A percentile compares a stretch with the other conserved stretches of the same genome.
These are phyloP conservation scores for Sporothrix sp. DNA, from an alignment of 2,329 filamentous ascomycete species.

Conservation along the genomic window DNA sequence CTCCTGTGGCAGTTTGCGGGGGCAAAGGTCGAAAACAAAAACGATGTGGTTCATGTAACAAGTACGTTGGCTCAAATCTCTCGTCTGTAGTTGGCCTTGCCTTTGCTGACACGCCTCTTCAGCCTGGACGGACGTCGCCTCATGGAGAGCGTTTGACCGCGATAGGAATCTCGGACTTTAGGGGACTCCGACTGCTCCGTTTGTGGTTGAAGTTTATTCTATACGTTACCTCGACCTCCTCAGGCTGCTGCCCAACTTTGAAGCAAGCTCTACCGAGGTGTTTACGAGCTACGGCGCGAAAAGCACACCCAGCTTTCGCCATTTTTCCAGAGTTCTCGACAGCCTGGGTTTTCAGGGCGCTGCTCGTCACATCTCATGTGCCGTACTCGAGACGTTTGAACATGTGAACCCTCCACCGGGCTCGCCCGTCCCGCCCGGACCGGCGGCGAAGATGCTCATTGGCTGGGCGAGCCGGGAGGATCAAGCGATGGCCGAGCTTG, in stretches of 20 bases:
- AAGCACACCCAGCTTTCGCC: conserved; percentile 12
- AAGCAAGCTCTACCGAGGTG: conserved; percentile 19
- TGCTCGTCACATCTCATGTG: too few species aligned
- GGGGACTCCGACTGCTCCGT: too few species aligned
- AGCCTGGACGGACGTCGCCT: too few species aligned
- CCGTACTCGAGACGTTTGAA: conserved; percentile 6
- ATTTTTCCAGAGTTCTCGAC: conserved; percentile 16
- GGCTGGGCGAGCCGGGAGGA: conserved; percentile 21
- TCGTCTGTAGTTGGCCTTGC: background rate
- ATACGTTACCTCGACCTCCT: too few species aligned
- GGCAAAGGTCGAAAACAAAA: conserved; percentile 8
- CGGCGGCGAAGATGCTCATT: conserved; percentile 18
- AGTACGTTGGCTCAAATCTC: background rate
- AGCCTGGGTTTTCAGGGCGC: too few species aligned
- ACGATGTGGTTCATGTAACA: conserved; percentile 1
- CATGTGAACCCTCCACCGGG: conserved; percentile 4
- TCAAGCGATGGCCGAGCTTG: conserved; percentile 18
- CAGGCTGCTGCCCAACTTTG: background rate
- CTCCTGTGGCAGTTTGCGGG: conserved; percentile 10
- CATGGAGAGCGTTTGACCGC: too few species aligned
- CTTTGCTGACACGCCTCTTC: background rate
- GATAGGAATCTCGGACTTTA: too few species aligned
- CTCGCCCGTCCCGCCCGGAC: background rate
- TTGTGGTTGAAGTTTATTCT: too few species aligned
- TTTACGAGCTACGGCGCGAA: conserved; percentile 21